Evolutionary conservation across 768 basidiomycete species (phyloP), one percentile per base, ranked within the genome.

Genomic region (Tricholoma sp.): DNA sequence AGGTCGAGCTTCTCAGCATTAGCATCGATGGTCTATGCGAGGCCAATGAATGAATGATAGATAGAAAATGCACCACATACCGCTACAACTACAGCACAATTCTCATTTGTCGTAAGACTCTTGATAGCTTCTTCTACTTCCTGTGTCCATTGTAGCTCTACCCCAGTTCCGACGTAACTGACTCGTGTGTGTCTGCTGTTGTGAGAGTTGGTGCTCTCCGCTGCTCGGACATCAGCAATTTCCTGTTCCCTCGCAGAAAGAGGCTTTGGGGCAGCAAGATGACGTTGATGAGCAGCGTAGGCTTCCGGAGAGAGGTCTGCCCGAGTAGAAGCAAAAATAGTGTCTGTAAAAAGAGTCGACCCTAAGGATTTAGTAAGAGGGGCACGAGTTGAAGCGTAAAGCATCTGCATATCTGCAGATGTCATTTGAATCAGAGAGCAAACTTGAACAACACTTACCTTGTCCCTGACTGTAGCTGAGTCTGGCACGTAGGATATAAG

Each of bases 401-500:
- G 76, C 91, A 94, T 95, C 91, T 94, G 55, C 13, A 36, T 37
- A 9, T 18, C 39, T 50, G 42, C 20, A 61, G 42, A 53, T 52
- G 42, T 32, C n/a, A 33, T 42, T 33, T 15, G 32, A 59, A 50
- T 42, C 48, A 39, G 41, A 32, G 13, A 36, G 8, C 24, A 2
- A 34, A 20, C 18, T 50, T 1, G 29, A 49, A 54, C 20, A 37
- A 33, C 45, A 57, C 68, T 59, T 61, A 86, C 91, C 84, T 94
- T 95, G 70, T 89, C 83, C 65, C 90, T 80, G 57, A 94, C 81
- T 71, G 80, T 85, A 28, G 93, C 89, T 17, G 77, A 66, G 58
- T 95, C 93, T 1, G 93, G 93, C 6, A 94, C 89, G 66, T 91
- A 95, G 65, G 75, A 85, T 57, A 93, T 79, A 6, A 80, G 77